These are phyloP conservation scores for Trichosporon sp. DNA, from an alignment of 1,284 basidiomycete genomes.

Conservation along the genomic window DNA sequence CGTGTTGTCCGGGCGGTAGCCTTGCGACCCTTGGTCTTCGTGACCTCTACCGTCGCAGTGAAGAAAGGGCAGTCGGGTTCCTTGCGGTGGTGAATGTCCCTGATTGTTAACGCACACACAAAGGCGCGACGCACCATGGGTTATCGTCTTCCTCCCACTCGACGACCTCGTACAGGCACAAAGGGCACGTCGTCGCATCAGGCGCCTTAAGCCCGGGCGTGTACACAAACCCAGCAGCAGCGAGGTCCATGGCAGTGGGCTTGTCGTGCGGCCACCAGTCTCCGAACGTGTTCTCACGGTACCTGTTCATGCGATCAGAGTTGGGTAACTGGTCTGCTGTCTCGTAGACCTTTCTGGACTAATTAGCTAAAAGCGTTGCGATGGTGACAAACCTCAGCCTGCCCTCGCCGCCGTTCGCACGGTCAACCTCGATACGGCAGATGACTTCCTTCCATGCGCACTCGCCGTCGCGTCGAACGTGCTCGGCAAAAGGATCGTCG, in stretches of 20 bases:
- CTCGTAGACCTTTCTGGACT: conserved; percentile 62
- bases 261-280: conserved; percentile 73
- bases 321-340: conserved; percentile 67
- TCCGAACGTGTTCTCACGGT: conserved; percentile 69
- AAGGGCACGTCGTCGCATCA: conserved; percentile 75
- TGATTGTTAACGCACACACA: conserved; percentile 33
- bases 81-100: conserved; percentile 47
- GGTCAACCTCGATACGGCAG: conserved; percentile 63
- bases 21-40: conserved; percentile 12
- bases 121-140: conserved; percentile 61
- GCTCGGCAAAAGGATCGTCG: conserved; percentile 79
- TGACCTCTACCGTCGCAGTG: conserved; percentile 34
- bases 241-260: conserved; percentile 73
- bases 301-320: conserved; percentile 68
- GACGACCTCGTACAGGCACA: conserved; percentile 71
- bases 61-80: conserved; percentile 53
- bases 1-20: background rate
- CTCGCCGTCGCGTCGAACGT: conserved; percentile 65
- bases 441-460: conserved; percentile 77
- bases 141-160: conserved; percentile 81
- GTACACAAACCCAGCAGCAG: conserved; percentile 77
- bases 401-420: conserved; percentile 29
- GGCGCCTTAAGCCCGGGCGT: conserved; percentile 65
- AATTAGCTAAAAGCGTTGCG: background rate
- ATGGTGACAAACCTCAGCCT: conserved; percentile 22